Evolutionary conservation across 306 rosid genomes (phyloP).

Genomic region (Erythrophleum fordii): DNA sequence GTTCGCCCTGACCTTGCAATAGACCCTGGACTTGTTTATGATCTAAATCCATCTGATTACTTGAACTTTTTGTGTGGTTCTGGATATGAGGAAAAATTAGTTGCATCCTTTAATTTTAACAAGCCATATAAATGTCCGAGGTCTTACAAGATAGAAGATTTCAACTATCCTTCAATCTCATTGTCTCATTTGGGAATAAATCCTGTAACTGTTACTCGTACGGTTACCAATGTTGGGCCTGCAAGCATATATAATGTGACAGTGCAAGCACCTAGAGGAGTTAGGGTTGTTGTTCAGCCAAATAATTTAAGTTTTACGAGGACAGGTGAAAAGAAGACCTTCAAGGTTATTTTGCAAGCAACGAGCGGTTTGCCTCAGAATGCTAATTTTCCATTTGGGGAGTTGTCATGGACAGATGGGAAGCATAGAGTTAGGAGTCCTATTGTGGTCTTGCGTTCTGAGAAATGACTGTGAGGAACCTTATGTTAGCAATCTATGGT

Average conservation of each 20-base stretch:
- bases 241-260: constrained; percentile 48
- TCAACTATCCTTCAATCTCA: constrained; percentile 67
- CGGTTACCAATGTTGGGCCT: constrained; percentile 60
- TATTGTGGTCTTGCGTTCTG: constrained; percentile 29
- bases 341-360: constrained; percentile 38
- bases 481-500: not conserved
- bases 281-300: constrained; percentile 49
- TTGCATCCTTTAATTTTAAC: not conserved
- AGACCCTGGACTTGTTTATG: constrained; percentile 66
- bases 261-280: constrained; percentile 36
- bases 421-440: constrained; percentile 56
- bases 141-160: constrained; percentile 41
- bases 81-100: constrained; percentile 39
- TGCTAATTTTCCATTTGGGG: constrained; percentile 21
- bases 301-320: constrained; percentile 37
- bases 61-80: constrained; percentile 58
- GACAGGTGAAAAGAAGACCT: constrained; percentile 53
- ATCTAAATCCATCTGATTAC: constrained; percentile 46
- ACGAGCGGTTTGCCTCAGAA: not conserved
- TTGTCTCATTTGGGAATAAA: constrained; percentile 25
- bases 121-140: constrained; percentile 37
- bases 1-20: constrained; percentile 53
- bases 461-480: not conserved
- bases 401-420: constrained; percentile 53
- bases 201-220: constrained; percentile 39